Evolutionary conservation across 805 yeast species (phyloP), one percentile per base, ranked within the genome.

Genomic region (Kluyveromyces nonfermentans): DNA sequence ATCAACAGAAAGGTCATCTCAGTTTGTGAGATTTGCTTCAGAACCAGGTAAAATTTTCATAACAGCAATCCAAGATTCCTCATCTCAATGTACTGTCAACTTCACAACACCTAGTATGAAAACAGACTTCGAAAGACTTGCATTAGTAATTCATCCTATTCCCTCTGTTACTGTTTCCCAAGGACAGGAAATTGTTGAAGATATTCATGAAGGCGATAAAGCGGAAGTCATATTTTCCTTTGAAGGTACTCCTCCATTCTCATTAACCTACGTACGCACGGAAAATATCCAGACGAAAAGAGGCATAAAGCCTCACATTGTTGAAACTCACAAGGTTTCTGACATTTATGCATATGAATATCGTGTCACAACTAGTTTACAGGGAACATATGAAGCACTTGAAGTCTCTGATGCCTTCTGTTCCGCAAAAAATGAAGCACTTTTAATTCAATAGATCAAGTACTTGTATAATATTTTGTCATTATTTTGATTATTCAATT

Each of bases 361-460:
- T 59, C 73, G 78, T 43, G 81, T 85, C 7, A 68, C 73, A 56
- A 90, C 95, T 1, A 83, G 85, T 52, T 67, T 86, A 50, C 96
- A 89, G 61, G 99, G 99, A 37, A 82, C 86, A 3, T 93, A 93
- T 58, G 96, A 89, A 63, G 97, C 97, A 5, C 75, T 87, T 36
- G 88, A 82, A 57, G 78, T 93, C n/a, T 77, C 77, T 37, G 99
- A 93, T 65, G 82, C 85, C 7, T 83, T 68, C 63, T 93, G 99
- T 70, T 66, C 60, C 42, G 72, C 73, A 12, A 67, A 71, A 52
- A 70, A 68, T 44, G 71, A 69, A 42, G 63, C 63, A 41, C 60
- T 38, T n/a, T 14, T 35, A 35, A 19, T 19, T 17, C 16, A 35
- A 4, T 9, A 18, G 15, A 10, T 28, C 15, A 18, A 14, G 18